These are phyloP conservation scores for Pestalotiopsis sp. DNA, from an alignment of 2,329 filamentous ascomycete species.

Conservation along the genomic window DNA sequence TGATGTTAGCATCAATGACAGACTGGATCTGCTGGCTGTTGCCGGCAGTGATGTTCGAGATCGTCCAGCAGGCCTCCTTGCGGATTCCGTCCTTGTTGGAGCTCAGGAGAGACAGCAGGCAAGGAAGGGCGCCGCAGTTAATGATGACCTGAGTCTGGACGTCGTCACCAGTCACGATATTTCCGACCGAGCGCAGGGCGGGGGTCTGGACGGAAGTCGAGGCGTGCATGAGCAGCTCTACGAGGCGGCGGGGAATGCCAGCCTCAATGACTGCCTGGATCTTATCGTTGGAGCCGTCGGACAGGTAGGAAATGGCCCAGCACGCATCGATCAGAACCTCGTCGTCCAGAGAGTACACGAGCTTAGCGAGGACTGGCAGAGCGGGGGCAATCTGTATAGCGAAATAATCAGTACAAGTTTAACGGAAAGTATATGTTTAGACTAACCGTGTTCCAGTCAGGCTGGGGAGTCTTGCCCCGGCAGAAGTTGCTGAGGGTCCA, in stretches of 20 bases:
- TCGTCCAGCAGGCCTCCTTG: constrained; percentile 99
- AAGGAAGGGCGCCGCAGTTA: constrained; percentile 92
- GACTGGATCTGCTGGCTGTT: constrained; percentile 98
- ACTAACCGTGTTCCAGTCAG: constrained; percentile 93
- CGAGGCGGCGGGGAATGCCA: constrained; percentile 91
- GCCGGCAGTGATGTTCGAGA: constrained; percentile 97
- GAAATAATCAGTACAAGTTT: constrained; percentile 7
- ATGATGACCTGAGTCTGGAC: constrained; percentile 99
- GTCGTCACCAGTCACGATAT: constrained; percentile 98
- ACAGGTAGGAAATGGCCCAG: constrained; percentile 99
- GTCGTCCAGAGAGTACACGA: constrained; percentile 97
- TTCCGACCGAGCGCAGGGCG: constrained; percentile 93
- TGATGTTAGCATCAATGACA: constrained; percentile 95
- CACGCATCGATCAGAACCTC: constrained; percentile 98
- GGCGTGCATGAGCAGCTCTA: constrained; percentile 96
- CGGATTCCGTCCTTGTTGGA: constrained; percentile 98
- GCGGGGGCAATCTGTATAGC: constrained; percentile 80
- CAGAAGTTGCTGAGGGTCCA: constrained; percentile 99
- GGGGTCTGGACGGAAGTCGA: constrained; percentile 98
- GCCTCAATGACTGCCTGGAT: constrained; percentile 99
- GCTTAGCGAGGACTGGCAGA: constrained; percentile 91
- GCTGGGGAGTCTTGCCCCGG: constrained; percentile 98
- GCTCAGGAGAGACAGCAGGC: constrained; percentile 89
- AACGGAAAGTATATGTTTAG: neutral
- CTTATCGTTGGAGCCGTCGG: constrained; percentile 97